Conservation (phyloP, 371 early-diverging fungal species). For the Blakeslea trispora region DNA sequence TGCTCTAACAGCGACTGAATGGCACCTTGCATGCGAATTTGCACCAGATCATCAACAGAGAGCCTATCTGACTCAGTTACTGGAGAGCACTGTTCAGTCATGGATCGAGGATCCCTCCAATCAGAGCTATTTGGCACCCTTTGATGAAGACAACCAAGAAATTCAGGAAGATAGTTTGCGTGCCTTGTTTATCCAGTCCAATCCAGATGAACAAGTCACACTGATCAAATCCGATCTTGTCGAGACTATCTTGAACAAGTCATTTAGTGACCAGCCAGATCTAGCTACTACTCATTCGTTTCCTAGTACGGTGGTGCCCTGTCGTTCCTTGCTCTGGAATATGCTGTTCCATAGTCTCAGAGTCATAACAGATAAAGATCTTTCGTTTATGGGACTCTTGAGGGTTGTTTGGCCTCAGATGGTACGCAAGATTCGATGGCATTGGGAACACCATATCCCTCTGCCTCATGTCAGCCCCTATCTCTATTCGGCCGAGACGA, state of each 20-base stretch:
- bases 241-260: constrained; percentile 22
- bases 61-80: constrained; percentile 54
- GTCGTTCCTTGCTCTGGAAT: constrained; percentile 71
- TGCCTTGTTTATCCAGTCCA: too few relatives aligned
- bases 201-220: constrained; percentile 15
- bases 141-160: constrained; percentile 15
- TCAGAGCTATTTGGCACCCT: constrained; percentile 45
- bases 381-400: constrained; percentile 59
- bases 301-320: constrained; percentile 56
- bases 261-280: neutral
- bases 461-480: constrained; percentile 59
- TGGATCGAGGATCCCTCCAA: constrained; percentile 62
- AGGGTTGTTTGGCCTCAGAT: constrained; percentile 67
- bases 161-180: constrained; percentile 10
- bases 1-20: constrained; percentile 61
- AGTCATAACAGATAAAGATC: constrained; percentile 38
- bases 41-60: constrained; percentile 57
- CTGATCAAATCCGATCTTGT: constrained; percentile 31
- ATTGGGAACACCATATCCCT: constrained; percentile 62
- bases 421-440: constrained; percentile 59
- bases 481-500: constrained; percentile 27
- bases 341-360: constrained; percentile 57
- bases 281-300: constrained; percentile 6
- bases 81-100: constrained; percentile 62
- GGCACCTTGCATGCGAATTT: constrained; percentile 61